Evolutionary conservation across 2,329 filamentous ascomycete species (phyloP).

Genomic region (Aspergillus sp.): DNA sequence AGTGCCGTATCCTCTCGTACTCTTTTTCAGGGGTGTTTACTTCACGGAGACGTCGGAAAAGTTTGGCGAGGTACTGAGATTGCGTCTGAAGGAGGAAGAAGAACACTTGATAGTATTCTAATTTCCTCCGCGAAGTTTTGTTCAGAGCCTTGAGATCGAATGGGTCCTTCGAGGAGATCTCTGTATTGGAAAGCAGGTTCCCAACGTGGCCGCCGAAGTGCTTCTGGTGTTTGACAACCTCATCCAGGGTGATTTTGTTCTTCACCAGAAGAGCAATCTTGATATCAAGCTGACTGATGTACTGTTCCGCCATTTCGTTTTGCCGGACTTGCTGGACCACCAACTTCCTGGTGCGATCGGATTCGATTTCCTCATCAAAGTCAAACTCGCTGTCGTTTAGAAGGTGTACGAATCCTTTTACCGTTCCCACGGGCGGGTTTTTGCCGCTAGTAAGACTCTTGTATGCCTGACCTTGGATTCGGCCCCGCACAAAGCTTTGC

Average conservation of each 20-base stretch:
- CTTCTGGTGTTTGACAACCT: constrained; percentile 94
- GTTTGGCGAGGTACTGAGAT: constrained; percentile 84
- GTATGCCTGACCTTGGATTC: constrained; percentile 96
- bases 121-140: constrained; percentile 91
- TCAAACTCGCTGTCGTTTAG: constrained; percentile 98
- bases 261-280: constrained; percentile 98
- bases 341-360: constrained; percentile 89
- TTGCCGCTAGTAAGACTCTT: constrained; percentile 95
- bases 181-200: constrained; percentile 80
- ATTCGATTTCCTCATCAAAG: constrained; percentile 98
- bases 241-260: constrained; percentile 98
- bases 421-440: constrained; percentile 92
- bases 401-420: constrained; percentile 97
- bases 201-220: constrained; percentile 91
- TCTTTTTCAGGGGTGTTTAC: constrained; percentile 87
- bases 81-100: constrained; percentile 98
- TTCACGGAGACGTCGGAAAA: constrained; percentile 83
- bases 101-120: constrained; percentile 94
- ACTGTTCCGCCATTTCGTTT: constrained; percentile 95
- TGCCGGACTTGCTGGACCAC: constrained; percentile 96
- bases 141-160: constrained; percentile 97
- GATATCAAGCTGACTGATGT: constrained; percentile 97
- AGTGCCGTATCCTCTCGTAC: constrained; percentile 83
- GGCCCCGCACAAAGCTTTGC: constrained; percentile 91
- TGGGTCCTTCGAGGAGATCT: constrained; percentile 84